Evolutionary conservation across 1,284 basidiomycete species (phyloP), one percentile per base, ranked within the genome.

Genomic region (Cutaneotrichosporon sp.): DNA sequence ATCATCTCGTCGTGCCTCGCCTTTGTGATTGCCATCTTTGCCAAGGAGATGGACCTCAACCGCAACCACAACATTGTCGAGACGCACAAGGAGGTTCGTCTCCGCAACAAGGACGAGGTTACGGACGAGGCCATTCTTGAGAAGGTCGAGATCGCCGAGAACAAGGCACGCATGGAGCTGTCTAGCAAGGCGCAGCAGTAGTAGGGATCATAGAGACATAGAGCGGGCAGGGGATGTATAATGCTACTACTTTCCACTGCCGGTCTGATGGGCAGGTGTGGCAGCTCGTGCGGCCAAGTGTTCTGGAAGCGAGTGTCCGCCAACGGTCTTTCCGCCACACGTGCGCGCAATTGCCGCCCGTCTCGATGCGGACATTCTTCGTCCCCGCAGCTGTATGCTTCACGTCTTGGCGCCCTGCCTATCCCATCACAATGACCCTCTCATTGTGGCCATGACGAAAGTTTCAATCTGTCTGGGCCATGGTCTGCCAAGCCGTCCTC

Each of bases 61-160:
- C 59, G 71, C 13, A 54, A 55, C 13, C 75, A 75, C 63, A 77
- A 77, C 63, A 65, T 58, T 25, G 58, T 75, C 49, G 71, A 72
- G 62, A 58, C 63, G 45, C 60, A 68, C 60, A 72, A 73, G 63
- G 62, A 66, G 47, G 65, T 74, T 54, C 57, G 57, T 29, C 58
- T 76, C 22, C 63, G 68, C 46, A 59, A 62, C 27, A 65, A 70
- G 59, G 58, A 56, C 25, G 72, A 72, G 62, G 58, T 66, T 5
- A 49, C 59, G 8, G 63, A 65, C 27, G 45, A 55, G n/a, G 63
- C 54, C 5, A 47, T 65, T 27, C 25, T 34, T 6, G 45, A 49
- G 16, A 27, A 65, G 54, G 63, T 65, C 24, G 54, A 29, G 9
- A 24, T 43, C 7, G 63, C 54, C 10, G 56, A 64, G 59, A 34